Conservation (phyloP, 192 early-diverging fungal genomes). For the Mortierella hygrophila region DNA sequence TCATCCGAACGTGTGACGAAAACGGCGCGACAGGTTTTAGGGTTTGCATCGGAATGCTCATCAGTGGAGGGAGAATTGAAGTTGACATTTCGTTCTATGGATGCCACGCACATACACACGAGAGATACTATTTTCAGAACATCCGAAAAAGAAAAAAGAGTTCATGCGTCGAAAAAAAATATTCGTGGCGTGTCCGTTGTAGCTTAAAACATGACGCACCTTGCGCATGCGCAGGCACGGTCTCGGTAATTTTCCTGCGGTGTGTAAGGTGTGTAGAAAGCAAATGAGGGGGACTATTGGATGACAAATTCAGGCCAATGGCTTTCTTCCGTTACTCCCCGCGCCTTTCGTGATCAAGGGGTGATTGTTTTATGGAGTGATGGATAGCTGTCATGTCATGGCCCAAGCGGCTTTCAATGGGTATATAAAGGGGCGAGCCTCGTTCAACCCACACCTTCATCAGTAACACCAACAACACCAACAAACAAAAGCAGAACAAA, state of each 20-base stretch:
- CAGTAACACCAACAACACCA: too few species aligned
- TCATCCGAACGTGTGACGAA: too few species aligned
- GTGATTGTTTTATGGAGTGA: background rate
- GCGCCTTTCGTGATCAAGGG: background rate
- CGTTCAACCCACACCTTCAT: too few species aligned
- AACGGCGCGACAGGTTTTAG: too few species aligned
- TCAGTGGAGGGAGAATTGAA: too few species aligned
- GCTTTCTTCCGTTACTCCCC: background rate
- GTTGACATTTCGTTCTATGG: too few species aligned
- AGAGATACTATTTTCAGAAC: background rate
- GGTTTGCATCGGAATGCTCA: too few species aligned
- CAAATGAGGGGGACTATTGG: background rate
- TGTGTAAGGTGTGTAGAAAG: background rate
- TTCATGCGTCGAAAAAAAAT: background rate
- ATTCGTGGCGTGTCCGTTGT: background rate
- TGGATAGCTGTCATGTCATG: too few species aligned
- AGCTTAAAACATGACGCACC: background rate
- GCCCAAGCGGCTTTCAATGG: too few species aligned
- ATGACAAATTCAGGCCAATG: background rate
- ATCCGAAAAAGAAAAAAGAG: background rate
- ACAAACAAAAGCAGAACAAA: too few species aligned
- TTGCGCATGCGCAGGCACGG: background rate
- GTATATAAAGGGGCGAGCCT: too few species aligned
- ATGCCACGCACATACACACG: background rate
- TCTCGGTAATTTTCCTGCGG: too few species aligned